Evolutionary conservation across 176 grass and related monocot genomes (phyloP).

Genomic region (Rhynchospora pubera): DNA sequence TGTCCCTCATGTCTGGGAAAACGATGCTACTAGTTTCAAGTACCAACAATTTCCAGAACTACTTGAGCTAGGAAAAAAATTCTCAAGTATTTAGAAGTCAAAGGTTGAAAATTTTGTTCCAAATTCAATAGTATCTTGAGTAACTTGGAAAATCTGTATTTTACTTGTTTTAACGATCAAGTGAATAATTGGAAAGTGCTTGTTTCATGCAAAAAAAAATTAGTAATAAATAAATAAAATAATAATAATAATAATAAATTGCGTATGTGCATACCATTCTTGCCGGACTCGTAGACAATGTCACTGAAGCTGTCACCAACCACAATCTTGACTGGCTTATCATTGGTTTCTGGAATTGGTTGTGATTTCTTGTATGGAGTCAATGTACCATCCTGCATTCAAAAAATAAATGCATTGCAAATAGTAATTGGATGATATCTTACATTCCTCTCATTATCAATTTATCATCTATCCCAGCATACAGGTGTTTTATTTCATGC

Average conservation of each 20-base stretch:
- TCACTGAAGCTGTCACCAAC: slow-evolving; percentile 67
- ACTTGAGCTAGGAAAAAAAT: not conserved
- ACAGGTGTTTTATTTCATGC: not conserved
- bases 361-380: slow-evolving; percentile 64
- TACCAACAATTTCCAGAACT: not conserved
- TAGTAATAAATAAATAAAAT: not conserved
- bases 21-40: not conserved
- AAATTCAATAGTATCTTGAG: not conserved
- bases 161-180: not conserved
- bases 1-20: not conserved
- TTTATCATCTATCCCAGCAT: not conserved
- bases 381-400: slow-evolving; percentile 64
- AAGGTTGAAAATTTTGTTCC: not conserved
- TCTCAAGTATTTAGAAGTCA: not conserved
- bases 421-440: slow-evolving; percentile 9
- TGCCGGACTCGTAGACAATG: slow-evolving; percentile 60
- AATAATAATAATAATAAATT: too few species aligned
- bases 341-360: slow-evolving; percentile 60
- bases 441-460: slow-evolving; percentile 12
- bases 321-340: slow-evolving; percentile 65
- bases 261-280: slow-evolving; percentile 47
- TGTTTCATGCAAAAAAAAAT: not conserved
- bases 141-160: not conserved
- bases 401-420: slow-evolving; percentile 11
- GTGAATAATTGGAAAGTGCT: not conserved